Base-by-base conservation (phyloP, 1,284 basidiomycete species). In the Sanghuangporus sanghuang region DNA sequence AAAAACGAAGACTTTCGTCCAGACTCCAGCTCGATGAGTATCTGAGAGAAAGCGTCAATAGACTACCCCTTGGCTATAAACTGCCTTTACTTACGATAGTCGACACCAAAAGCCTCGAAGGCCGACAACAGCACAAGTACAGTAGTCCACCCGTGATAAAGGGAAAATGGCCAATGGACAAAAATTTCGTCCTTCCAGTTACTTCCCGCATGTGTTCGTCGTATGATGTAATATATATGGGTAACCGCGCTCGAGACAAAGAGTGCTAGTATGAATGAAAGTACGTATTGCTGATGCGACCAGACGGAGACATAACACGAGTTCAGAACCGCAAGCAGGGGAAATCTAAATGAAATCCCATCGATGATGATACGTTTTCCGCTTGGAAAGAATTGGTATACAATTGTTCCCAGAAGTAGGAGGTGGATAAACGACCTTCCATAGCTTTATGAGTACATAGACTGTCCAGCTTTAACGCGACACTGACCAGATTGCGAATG, bases 121-220 rank as follows among this genome's bases (percentile, higher is more conserved):
- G 85, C 89, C 53, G 92, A 90, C 65, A 97, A 79, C 67, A 97
- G 81, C 68, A 96, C 90, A 64, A 97, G 85, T 59, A 97, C 90
- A 57, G 94, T 95, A 14, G 93, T 94, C 90, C 95, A 96, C 56
- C 95, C 95, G 73, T 97, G 95, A 79, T 91, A 97, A 61, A 96
- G 85, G 9, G 92, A 95, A 82, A 96, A 95, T 8, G 94, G 94
- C 14, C 93, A 84, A 72, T 93, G 90, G 48, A 93, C 77, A 67
- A 91, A 91, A 67, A 93, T 74, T 75, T 96, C 93, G 67, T 95
- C 92, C 23, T 81, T 79, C 48, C 82, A 71, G 67, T 72, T 83
- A 70, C 86, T 79, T 56, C 90, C 76, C 60, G 83, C 74, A 74
- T 96, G 87, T 68, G 86, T 84, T 75, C 92, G 92, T 80, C 95